Percentiles rank a stretch among this genome's conserved stretches.
Evolutionary conservation across 2,329 filamentous ascomycete genomes (phyloP).

Genomic region (Fusarium odoratissimum): DNA sequence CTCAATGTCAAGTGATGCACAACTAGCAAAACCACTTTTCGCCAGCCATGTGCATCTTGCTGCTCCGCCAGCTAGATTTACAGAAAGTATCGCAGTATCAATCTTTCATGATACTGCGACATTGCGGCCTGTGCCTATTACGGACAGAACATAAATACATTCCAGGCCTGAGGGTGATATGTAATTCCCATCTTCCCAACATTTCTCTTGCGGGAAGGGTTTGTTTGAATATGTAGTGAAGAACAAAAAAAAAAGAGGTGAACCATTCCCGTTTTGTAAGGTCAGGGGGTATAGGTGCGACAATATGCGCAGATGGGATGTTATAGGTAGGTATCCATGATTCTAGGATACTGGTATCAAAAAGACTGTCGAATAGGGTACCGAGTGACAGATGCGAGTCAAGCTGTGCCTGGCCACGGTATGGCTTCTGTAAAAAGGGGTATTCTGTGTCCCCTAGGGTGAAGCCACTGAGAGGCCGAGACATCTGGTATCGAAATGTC

Average conservation of each 20-base stretch:
- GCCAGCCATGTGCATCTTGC: slow-evolving; percentile 29
- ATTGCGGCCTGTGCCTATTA: slow-evolving; percentile 33
- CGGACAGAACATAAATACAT: slow-evolving; percentile 28
- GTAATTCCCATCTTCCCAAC: slow-evolving; percentile 37
- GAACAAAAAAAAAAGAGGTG: slow-evolving; percentile 40
- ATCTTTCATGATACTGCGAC: slow-evolving; percentile 40
- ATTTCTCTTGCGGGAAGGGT: slow-evolving; percentile 18
- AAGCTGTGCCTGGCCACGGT: slow-evolving; percentile 11
- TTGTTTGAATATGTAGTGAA: slow-evolving; percentile 40
- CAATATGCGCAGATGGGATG: slow-evolving; percentile 38
- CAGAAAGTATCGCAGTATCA: slow-evolving; percentile 42
- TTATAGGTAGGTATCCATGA: slow-evolving; percentile 38
- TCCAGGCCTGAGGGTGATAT: slow-evolving; percentile 40
- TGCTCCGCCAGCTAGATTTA: slow-evolving; percentile 43
- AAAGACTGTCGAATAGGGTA: slow-evolving; percentile 35
- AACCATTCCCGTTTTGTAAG: slow-evolving; percentile 29
- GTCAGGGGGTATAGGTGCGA: slow-evolving; percentile 45
- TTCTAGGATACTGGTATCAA: slow-evolving; percentile 44
- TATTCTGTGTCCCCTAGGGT: slow-evolving; percentile 9
- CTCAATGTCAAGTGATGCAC: slow-evolving; percentile 40
- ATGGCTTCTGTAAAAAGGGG: slow-evolving; percentile 17
- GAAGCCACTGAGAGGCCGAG: slow-evolving; percentile 32
- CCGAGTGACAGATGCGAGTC: slow-evolving; percentile 33
- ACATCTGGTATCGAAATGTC: slow-evolving; percentile 39
- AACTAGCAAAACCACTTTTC: slow-evolving; percentile 38